phyloP scores from a whole-genome alignment of 2,329 filamentous ascomycete genomes.

The Penicillium glabrum region DNA sequence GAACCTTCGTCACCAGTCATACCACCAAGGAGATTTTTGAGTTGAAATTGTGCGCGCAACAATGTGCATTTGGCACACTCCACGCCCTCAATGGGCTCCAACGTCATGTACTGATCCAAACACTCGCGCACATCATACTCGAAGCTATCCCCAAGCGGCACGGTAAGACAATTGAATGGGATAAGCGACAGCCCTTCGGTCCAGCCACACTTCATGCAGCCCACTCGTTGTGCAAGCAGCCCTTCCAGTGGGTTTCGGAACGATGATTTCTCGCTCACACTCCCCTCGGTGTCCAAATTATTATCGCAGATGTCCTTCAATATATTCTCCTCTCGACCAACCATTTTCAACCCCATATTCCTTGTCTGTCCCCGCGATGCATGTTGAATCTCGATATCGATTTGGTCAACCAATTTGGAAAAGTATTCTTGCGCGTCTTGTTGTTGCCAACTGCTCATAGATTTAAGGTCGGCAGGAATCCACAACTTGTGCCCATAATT shows the following conservation, averaged over 20 bases:
- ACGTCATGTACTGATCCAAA: slow-evolving; percentile 77
- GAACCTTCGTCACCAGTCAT: slow-evolving; percentile 40
- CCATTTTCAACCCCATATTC: slow-evolving; percentile 43
- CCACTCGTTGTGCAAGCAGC: slow-evolving; percentile 81
- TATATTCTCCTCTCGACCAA: slow-evolving; percentile 35
- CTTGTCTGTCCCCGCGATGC: slow-evolving; percentile 47
- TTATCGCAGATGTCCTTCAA: slow-evolving; percentile 22
- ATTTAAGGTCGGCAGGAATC: slow-evolving; percentile 79
- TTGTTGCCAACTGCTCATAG: slow-evolving; percentile 92
- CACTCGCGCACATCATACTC: slow-evolving; percentile 74
- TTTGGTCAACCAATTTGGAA: slow-evolving; percentile 79
- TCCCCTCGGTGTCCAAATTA: slow-evolving; percentile 8
- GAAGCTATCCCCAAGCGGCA: slow-evolving; percentile 69
- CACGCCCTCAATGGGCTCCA: slow-evolving; percentile 85
- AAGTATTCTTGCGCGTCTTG: slow-evolving; percentile 98
- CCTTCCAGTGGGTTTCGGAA: slow-evolving; percentile 81
- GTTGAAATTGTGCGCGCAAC: slow-evolving; percentile 56
- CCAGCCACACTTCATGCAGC: slow-evolving; percentile 80
- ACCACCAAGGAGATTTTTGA: slow-evolving; percentile 46
- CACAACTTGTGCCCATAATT: slow-evolving; percentile 77
- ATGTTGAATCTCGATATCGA: slow-evolving; percentile 72
- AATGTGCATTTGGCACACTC: slow-evolving; percentile 91
- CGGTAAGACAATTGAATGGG: slow-evolving; percentile 89
- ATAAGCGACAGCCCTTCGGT: slow-evolving; percentile 87
- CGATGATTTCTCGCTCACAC: slow-evolving; percentile 19